phyloP scores from a whole-genome alignment of 352 stramenopile species.

The Pythium guiyangense region DNA sequence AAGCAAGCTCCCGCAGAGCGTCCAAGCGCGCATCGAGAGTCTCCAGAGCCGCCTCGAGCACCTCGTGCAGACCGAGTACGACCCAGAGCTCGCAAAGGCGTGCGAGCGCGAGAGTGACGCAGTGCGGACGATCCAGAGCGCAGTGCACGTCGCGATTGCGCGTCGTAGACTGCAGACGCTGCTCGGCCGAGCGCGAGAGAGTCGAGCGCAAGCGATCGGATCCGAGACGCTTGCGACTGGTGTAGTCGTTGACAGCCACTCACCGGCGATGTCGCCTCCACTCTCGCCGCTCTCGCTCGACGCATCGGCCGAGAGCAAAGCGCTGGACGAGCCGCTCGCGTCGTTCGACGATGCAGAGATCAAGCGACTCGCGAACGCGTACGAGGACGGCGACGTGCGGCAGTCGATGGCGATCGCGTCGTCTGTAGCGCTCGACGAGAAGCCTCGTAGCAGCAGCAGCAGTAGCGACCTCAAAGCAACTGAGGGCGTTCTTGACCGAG shows the following conservation, averaged over 20 bases:
- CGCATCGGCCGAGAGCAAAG: background rate
- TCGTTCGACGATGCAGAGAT: constrained; percentile 46
- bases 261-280: background rate
- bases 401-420: constrained; percentile 1
- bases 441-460: background rate
- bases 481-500: background rate
- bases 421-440: background rate
- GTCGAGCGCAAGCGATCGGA: background rate
- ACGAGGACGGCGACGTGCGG: constrained; percentile 29
- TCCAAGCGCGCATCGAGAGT: constrained; percentile 38
- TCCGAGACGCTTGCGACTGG: too few species aligned
- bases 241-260: background rate
- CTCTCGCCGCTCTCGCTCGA: constrained; percentile 6
- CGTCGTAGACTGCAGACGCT: constrained; percentile 39
- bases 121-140: constrained; percentile 38
- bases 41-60: constrained; percentile 29
- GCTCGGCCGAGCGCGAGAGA: constrained; percentile 7
- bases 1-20: constrained; percentile 17
- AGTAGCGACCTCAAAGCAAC: background rate
- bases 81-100: constrained; percentile 19
- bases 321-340: constrained; percentile 13
- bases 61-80: constrained; percentile 36
- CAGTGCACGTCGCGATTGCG: constrained; percentile 34
- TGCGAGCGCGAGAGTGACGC: constrained; percentile 19
- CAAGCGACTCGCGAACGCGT: constrained; percentile 50